These are phyloP conservation scores for Macadamia tetraphylla DNA, from an alignment of 164 flowering plant genomes.

Conservation along the genomic window DNA sequence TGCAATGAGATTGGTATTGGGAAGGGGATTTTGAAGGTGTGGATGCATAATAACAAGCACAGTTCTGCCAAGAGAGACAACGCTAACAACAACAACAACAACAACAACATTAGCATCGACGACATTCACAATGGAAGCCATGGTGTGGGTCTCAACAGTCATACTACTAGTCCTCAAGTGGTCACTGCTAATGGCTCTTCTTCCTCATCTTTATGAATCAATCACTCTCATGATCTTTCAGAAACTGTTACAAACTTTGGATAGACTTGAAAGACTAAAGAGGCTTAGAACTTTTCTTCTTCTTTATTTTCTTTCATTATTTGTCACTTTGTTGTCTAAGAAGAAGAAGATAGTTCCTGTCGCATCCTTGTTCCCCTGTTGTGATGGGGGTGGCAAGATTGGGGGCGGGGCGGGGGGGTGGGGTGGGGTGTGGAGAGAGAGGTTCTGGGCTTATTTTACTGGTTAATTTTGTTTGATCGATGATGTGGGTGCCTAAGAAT, in stretches of 20 bases:
- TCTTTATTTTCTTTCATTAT: background rate
- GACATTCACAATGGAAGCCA: background rate
- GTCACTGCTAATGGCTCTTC: slow-evolving; percentile 33
- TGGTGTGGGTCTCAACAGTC: background rate
- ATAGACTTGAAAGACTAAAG: background rate
- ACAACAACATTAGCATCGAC: background rate
- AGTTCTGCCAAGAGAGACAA: slow-evolving; percentile 27
- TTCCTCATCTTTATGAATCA: slow-evolving; percentile 8
- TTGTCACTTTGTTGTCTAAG: background rate
- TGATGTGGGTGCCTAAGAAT: slow-evolving; percentile 3
- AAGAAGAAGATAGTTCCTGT: background rate
- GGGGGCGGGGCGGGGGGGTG: too few relatives aligned
- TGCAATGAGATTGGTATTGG: slow-evolving; percentile 61
- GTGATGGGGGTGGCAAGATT: background rate
- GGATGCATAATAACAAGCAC: slow-evolving; percentile 86
- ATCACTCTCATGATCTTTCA: background rate
- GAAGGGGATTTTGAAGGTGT: slow-evolving; percentile 61
- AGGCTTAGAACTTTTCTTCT: background rate
- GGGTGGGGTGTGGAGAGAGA: too few relatives aligned
- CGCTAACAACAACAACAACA: background rate
- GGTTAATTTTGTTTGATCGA: background rate
- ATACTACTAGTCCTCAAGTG: slow-evolving; percentile 8
- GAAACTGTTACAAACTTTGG: background rate
- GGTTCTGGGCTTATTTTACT: background rate
- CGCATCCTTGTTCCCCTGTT: background rate